Evolutionary conservation across 768 basidiomycete species (phyloP).

Genomic region (Xerocomellus amylosporus): DNA sequence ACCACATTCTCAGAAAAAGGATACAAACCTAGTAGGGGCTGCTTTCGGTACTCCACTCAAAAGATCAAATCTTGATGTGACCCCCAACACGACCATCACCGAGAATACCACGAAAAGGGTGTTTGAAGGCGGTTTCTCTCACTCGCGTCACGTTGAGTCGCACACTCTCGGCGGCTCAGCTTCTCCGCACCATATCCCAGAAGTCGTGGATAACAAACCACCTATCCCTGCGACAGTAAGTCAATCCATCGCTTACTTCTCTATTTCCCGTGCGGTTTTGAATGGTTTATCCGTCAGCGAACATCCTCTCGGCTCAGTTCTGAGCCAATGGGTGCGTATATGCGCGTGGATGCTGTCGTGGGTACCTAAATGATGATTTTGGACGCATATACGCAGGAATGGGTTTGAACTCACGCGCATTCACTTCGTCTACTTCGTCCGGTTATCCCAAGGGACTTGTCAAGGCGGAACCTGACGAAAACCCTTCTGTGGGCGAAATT

Average conservation of each 20-base stretch:
- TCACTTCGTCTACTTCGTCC: not conserved
- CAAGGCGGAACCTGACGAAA: conserved; percentile 6
- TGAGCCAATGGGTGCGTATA: conserved; percentile 25
- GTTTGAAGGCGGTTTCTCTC: conserved; percentile 8
- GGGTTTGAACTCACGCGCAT: not conserved
- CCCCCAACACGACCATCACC: conserved; percentile 4
- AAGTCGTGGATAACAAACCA: conserved; percentile 6
- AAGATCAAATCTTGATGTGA: conserved; percentile 6
- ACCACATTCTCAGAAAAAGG: conserved; percentile 11
- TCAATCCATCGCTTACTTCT: not conserved
- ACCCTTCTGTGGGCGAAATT: not conserved
- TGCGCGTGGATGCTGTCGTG: conserved; percentile 4
- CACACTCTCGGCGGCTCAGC: conserved; percentile 6
- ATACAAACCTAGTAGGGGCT: not conserved
- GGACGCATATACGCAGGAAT: conserved; percentile 17
- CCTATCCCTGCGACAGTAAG: conserved; percentile 7
- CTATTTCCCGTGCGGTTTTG: too few relatives aligned
- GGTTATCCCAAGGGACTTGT: conserved; percentile 6
- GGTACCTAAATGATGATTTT: not conserved
- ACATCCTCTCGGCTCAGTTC: conserved; percentile 4
- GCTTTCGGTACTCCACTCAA: conserved; percentile 7
- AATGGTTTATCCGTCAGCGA: conserved; percentile 5
- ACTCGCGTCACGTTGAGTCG: conserved; percentile 13
- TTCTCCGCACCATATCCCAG: conserved; percentile 1
- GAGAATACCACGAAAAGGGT: conserved; percentile 4